These are phyloP conservation scores for Spathaspora hagerdaliae DNA, from an alignment of 805 yeast species.

Conservation along the genomic window DNA sequence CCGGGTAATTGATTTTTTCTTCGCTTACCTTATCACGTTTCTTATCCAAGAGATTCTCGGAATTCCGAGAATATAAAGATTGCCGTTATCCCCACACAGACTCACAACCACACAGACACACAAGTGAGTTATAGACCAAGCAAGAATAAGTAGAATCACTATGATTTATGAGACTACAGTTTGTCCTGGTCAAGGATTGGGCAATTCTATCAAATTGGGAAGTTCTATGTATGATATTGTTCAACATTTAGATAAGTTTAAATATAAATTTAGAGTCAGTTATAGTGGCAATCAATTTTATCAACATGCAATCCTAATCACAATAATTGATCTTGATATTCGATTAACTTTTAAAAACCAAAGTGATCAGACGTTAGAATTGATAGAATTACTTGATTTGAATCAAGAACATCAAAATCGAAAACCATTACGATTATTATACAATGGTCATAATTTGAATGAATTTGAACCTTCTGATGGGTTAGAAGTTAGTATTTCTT, in stretches of 20 bases:
- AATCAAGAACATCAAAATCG: constrained; percentile 3
- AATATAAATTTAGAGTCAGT: constrained; percentile 24
- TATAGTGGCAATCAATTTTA: constrained; percentile 28
- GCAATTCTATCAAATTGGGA: constrained; percentile 25
- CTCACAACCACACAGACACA: not conserved
- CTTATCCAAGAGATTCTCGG: too few species aligned
- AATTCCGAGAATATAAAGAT: too few species aligned
- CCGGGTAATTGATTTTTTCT: too few species aligned
- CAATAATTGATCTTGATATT: constrained; percentile 21
- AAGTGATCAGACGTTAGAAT: constrained; percentile 19
- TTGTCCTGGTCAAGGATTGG: constrained; percentile 36
- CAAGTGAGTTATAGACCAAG: not conserved
- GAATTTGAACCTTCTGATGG: constrained; percentile 9
- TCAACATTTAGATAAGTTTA: constrained; percentile 18
- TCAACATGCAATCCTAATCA: constrained; percentile 28
- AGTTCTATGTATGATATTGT: constrained; percentile 24
- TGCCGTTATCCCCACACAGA: not conserved
- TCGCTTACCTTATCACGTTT: too few species aligned
- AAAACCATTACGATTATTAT: constrained; percentile 16
- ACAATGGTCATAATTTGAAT: constrained; percentile 30
- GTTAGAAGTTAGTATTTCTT: constrained; percentile 7
- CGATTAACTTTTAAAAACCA: constrained; percentile 25
- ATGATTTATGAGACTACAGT: constrained; percentile 14
- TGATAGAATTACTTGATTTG: constrained; percentile 27
- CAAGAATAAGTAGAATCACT: not conserved